These are phyloP conservation scores for Heliosperma pusillum DNA, from an alignment of 148 eudicot genomes.

Conservation along the genomic window DNA sequence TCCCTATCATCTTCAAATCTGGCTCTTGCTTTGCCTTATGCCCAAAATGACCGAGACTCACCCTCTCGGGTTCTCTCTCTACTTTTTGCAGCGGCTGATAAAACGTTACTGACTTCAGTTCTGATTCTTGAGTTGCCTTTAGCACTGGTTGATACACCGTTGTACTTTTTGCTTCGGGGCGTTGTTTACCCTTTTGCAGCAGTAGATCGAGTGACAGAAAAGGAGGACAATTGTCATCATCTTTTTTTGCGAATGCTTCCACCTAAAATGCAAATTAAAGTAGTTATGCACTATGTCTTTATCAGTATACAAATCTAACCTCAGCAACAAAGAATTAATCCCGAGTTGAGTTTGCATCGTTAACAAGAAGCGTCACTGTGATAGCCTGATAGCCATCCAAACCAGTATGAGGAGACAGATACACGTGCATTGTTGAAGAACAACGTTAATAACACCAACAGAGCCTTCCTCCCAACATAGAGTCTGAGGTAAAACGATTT, in stretches of 20 bases:
- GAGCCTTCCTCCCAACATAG: too few relatives aligned
- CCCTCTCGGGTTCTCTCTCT: background rate
- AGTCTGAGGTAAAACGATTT: too few relatives aligned
- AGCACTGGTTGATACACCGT: background rate
- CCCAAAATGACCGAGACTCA: background rate
- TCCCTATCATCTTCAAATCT: too few relatives aligned
- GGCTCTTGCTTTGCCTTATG: constrained; percentile 1
- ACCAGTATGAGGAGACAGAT: background rate
- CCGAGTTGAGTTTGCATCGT: background rate
- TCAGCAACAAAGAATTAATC: background rate
- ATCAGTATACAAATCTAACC: background rate
- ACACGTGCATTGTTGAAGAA: too few relatives aligned
- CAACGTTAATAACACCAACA: too few relatives aligned
- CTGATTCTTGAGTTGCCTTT: background rate
- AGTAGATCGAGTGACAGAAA: constrained; percentile 18
- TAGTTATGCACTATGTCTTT: background rate
- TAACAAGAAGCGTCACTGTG: background rate
- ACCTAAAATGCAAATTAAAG: constrained; percentile 26
- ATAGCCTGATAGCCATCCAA: background rate
- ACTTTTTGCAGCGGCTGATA: background rate
- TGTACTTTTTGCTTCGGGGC: background rate
- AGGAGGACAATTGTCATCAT: constrained; percentile 23
- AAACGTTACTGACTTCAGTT: background rate
- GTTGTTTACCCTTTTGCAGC: background rate
- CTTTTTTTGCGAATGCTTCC: constrained; percentile 33